These are phyloP conservation scores for Nemania sp. DNA, from an alignment of 2,329 filamentous ascomycete species.

Conservation along the genomic window DNA sequence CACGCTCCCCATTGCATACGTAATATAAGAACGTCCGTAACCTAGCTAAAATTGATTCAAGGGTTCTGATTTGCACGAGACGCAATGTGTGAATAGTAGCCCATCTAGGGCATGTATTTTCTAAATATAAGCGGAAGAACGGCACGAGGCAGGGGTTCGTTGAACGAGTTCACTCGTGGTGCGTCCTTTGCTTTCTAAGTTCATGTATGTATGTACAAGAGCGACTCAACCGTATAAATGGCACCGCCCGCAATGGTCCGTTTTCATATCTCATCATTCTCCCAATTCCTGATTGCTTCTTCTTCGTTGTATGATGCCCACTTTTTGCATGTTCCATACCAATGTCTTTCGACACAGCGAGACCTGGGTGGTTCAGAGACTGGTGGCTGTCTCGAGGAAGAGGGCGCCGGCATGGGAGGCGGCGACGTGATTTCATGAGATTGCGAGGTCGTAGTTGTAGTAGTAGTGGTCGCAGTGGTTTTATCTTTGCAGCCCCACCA, in stretches of 20 bases:
- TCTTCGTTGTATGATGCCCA: constrained; percentile 25
- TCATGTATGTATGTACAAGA: constrained; percentile 20
- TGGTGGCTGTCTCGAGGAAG: constrained; percentile 20
- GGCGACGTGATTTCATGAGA: constrained; percentile 37
- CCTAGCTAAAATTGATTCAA: neutral
- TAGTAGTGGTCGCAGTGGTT: constrained; percentile 46
- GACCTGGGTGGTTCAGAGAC: constrained; percentile 22
- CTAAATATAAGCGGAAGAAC: too few relatives aligned
- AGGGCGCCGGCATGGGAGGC: constrained; percentile 31
- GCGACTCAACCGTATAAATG: constrained; percentile 16
- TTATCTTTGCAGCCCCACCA: constrained; percentile 66
- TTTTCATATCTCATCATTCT: constrained; percentile 36
- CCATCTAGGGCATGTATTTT: too few relatives aligned
- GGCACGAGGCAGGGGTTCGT: neutral
- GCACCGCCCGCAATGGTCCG: neutral
- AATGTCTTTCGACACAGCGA: constrained; percentile 36
- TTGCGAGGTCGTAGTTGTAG: constrained; percentile 27
- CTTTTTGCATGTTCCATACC: constrained; percentile 38
- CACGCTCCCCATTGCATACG: neutral
- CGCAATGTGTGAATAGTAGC: neutral
- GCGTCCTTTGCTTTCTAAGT: constrained; percentile 10
- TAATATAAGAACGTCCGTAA: neutral
- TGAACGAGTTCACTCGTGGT: neutral
- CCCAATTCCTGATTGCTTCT: constrained; percentile 19
- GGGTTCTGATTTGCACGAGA: neutral